Percentiles rank a stretch among this genome's conserved stretches.
These are phyloP conservation scores for Salix brachista DNA, from an alignment of 345 rosid genomes.

Conservation along the genomic window DNA sequence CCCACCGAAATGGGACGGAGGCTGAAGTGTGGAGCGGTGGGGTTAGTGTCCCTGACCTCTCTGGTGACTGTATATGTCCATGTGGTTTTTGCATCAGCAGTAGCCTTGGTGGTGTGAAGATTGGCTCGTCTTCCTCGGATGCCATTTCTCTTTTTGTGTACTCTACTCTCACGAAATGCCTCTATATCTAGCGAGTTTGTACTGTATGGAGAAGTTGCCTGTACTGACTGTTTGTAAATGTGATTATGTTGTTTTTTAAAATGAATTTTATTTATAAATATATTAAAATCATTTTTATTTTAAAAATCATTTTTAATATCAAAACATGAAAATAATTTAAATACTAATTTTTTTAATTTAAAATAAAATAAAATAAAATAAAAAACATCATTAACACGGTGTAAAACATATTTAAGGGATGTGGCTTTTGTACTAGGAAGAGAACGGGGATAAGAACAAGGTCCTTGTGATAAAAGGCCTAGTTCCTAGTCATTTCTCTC, in stretches of 20 bases:
- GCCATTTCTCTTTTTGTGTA: constrained; percentile 15
- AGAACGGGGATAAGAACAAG: neutral
- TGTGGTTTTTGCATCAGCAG: constrained; percentile 37
- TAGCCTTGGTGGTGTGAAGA: constrained; percentile 29
- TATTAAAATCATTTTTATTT: too few species aligned
- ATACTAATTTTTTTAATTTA: too few species aligned
- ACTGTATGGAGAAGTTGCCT: neutral
- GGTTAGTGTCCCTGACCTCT: constrained; percentile 48
- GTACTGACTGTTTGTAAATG: neutral
- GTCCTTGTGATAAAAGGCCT: neutral
- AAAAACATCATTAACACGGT: too few species aligned
- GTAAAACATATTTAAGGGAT: neutral
- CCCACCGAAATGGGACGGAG: constrained; percentile 85
- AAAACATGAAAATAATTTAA: too few species aligned
- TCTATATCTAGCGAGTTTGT: neutral
- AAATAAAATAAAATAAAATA: too few species aligned
- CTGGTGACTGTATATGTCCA: constrained; percentile 42
- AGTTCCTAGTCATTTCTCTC: neutral
- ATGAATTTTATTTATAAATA: too few species aligned
- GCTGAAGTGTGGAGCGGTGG: constrained; percentile 62
- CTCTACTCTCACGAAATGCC: neutral
- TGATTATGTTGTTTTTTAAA: too few species aligned
- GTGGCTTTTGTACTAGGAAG: neutral
- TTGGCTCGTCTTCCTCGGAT: constrained; percentile 26
- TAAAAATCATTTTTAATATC: too few species aligned